These are phyloP conservation scores for Coemansia sp. DNA, from an alignment of 192 early-diverging fungal genomes.

Conservation along the genomic window DNA sequence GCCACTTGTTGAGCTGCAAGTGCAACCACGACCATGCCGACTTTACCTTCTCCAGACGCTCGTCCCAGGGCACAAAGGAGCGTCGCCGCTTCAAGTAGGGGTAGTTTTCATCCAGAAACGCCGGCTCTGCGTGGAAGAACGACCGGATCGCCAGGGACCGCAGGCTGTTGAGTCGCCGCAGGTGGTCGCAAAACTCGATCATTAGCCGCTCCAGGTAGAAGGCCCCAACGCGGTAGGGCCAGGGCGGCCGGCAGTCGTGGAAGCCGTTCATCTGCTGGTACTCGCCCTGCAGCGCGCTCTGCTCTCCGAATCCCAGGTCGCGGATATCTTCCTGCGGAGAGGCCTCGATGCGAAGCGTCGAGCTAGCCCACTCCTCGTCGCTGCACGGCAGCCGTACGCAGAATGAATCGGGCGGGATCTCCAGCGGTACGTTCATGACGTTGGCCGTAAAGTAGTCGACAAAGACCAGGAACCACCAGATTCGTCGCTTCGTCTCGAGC, in stretches of 20 bases:
- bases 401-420: slow-evolving; percentile 46
- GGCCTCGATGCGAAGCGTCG: slow-evolving; percentile 4
- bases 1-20: slow-evolving; percentile 49
- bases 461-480: slow-evolving; percentile 50
- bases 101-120: slow-evolving; percentile 42
- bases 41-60: slow-evolving; percentile 43
- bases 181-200: slow-evolving; percentile 49
- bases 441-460: slow-evolving; percentile 50
- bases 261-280: slow-evolving; percentile 34
- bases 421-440: slow-evolving; percentile 49
- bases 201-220: slow-evolving; percentile 49
- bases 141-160: slow-evolving; percentile 38
- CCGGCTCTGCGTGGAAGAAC: slow-evolving; percentile 38
- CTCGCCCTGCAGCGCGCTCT: slow-evolving; percentile 29
- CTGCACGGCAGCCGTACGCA: slow-evolving; percentile 50
- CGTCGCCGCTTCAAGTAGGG: slow-evolving; percentile 29
- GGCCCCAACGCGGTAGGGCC: slow-evolving; percentile 37
- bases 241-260: slow-evolving; percentile 47
- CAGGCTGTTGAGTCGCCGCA: slow-evolving; percentile 44
- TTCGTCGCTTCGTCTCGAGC: slow-evolving; percentile 38
- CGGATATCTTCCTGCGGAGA: no score
- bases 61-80: slow-evolving; percentile 27
- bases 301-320: slow-evolving; percentile 44
- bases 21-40: slow-evolving; percentile 47
- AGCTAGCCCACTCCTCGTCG: slow-evolving; percentile 41